These are phyloP conservation scores for Waitea zeae DNA, from an alignment of 1,284 basidiomycete species.

Conservation along the genomic window DNA sequence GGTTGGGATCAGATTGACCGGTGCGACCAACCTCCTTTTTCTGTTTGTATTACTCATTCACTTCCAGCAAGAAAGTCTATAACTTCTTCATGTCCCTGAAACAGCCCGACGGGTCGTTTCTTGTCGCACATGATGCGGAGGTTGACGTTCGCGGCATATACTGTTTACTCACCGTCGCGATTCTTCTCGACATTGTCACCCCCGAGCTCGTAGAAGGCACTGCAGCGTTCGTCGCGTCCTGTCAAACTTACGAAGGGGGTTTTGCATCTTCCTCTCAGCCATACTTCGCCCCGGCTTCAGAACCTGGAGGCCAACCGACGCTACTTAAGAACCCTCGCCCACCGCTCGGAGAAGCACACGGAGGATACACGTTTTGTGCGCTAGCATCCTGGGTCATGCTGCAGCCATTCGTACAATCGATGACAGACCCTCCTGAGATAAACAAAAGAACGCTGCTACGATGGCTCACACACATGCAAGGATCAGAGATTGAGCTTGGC, in stretches of 20 bases:
- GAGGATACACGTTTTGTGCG: slow-evolving; percentile 93
- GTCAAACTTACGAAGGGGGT: slow-evolving; percentile 97
- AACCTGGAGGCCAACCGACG: slow-evolving; percentile 11
- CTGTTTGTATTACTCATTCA: background rate
- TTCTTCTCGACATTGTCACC: slow-evolving; percentile 68
- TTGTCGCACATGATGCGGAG: slow-evolving; percentile 78
- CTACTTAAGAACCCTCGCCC: slow-evolving; percentile 30
- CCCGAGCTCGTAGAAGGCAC: slow-evolving; percentile 67
- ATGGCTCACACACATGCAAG: slow-evolving; percentile 86
- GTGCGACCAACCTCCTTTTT: slow-evolving; percentile 20
- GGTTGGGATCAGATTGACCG: slow-evolving; percentile 78
- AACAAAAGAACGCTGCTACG: slow-evolving; percentile 50
- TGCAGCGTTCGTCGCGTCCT: slow-evolving; percentile 52
- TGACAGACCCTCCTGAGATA: slow-evolving; percentile 20
- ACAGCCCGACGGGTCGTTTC: slow-evolving; percentile 86
- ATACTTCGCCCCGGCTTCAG: slow-evolving; percentile 22
- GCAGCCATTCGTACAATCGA: slow-evolving; percentile 26
- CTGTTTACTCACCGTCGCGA: slow-evolving; percentile 56
- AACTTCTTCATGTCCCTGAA: slow-evolving; percentile 88
- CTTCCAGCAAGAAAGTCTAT: slow-evolving; percentile 55
- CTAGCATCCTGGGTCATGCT: slow-evolving; percentile 76
- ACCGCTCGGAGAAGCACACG: slow-evolving; percentile 86
- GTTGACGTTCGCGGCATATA: slow-evolving; percentile 84
- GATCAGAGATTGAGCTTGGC: slow-evolving; percentile 66
- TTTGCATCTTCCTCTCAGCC: slow-evolving; percentile 78